A percentile compares a stretch with the other conserved stretches of the same genome.
Conservation (phyloP, 176 grass and related monocot species). For the Zea mays region Zm-B73-REFERENCE-NAM-5.0 NC_050099.1:191686501-191687000, state of each 20-base stretch:
- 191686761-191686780: background rate
- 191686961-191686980: background rate
- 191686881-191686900: background rate
- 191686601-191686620: constrained; percentile 51
- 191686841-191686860: background rate
- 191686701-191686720: constrained; percentile 26
- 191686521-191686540: constrained; percentile 92
- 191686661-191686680: constrained; percentile 25
- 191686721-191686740: constrained; percentile 17
- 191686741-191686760: constrained; percentile 13
- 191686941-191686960: background rate
- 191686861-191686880: background rate
- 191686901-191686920: background rate
- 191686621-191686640: constrained; percentile 48
- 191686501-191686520: background rate
- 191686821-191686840: background rate
- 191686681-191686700: background rate
- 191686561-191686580: constrained; percentile 50
- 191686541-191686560: constrained; percentile 85
- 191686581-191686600: constrained; percentile 59
- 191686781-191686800: constrained; percentile 2
- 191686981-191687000: background rate
- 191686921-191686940: background rate
- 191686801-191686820: background rate
- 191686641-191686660: constrained; percentile 12